Base-by-base conservation (phyloP, 305 asterid genomes). In the Fraxinus ornus region DNA sequence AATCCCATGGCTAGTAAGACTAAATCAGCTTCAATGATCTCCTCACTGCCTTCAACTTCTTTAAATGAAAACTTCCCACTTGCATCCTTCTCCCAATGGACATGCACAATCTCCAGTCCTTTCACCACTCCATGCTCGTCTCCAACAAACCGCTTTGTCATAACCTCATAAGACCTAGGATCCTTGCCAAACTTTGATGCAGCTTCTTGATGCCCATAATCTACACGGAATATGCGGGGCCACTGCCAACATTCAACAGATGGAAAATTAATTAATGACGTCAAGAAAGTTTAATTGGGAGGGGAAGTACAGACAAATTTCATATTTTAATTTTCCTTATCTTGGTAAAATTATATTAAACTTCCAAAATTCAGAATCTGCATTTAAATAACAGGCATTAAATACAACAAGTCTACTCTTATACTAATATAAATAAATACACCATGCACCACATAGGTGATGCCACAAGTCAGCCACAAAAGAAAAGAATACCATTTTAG, bases 141-240 rank as follows among this genome's bases (percentile, higher is more conserved):
- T 78, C 98, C 98, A 44, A 97, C 85, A 75, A 95, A 95, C 10
- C 95, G 92, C 86, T 95, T 97, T 8, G 98, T 97, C 92, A 97
- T 79, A 75, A 97, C 97, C 88, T 95, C 96, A 21, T 95, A 97
- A 19, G 98, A 82, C 85, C 98, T 89, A 7, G 99, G 98, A 55
- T 97, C 99, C 91, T 92, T 89, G 17, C 99, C 99, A 28, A 97
- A 97, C 91, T 93, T 97, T 75, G 94, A 76, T 57, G 96, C 86
- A 81, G 96, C 99, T 89, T 97, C 99, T 83, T 95, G 98, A 75
- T 97, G 99, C 60, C 99, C 99, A 79, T 97, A 97, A 83, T 97
- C 99, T 22, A 94, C 90, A 1, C 99, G 97, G 92, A 94, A 93
- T 78, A 94, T 30, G 52, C 98, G 97, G 37, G 98, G 98, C 98